A percentile compares a stretch with the other conserved stretches of the same genome.
These are phyloP conservation scores for Penicillium odoratum DNA, from an alignment of 495 filamentous ascomycete genomes.

Conservation along the genomic window DNA sequence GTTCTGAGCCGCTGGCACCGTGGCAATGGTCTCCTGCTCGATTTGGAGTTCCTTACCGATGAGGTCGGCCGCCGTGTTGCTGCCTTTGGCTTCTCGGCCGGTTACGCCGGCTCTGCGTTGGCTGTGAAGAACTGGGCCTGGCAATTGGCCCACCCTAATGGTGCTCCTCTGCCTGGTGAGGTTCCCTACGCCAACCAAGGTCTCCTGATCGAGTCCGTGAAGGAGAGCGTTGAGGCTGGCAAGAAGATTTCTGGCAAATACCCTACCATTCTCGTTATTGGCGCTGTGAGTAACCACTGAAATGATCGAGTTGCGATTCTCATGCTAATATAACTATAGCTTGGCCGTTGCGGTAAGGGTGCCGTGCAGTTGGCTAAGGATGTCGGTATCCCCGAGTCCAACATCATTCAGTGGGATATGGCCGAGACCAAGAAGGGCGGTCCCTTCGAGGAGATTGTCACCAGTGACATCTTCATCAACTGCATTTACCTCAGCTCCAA, in stretches of 20 bases:
- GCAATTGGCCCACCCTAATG: constrained; percentile 70
- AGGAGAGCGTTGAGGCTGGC: constrained; percentile 57
- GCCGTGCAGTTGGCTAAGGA: constrained; percentile 77
- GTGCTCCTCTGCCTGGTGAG: constrained; percentile 64
- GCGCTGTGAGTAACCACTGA: constrained; percentile 43
- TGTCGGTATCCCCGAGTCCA: constrained; percentile 70
- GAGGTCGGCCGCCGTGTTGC: constrained; percentile 77
- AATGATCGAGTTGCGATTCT: constrained; percentile 11
- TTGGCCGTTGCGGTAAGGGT: constrained; percentile 85
- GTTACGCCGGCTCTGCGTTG: constrained; percentile 77
- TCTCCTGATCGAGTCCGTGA: constrained; percentile 70
- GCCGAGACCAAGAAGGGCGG: constrained; percentile 76
- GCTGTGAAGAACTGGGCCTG: constrained; percentile 88
- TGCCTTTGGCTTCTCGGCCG: constrained; percentile 74
- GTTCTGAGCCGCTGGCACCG: constrained; percentile 79
- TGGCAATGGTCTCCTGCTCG: constrained; percentile 80
- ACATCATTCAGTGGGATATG: constrained; percentile 91
- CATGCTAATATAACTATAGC: constrained; percentile 16
- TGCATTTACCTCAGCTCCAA: constrained; percentile 79
- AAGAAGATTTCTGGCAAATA: constrained; percentile 52
- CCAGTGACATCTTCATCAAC: constrained; percentile 76
- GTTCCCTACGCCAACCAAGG: constrained; percentile 75
- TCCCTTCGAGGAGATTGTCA: constrained; percentile 82
- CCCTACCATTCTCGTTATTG: constrained; percentile 60
- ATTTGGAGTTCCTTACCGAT: constrained; percentile 91